Evolutionary conservation across 2,329 filamentous ascomycete species (phyloP).

Genomic region (Chaetomiaceae sp.): DNA sequence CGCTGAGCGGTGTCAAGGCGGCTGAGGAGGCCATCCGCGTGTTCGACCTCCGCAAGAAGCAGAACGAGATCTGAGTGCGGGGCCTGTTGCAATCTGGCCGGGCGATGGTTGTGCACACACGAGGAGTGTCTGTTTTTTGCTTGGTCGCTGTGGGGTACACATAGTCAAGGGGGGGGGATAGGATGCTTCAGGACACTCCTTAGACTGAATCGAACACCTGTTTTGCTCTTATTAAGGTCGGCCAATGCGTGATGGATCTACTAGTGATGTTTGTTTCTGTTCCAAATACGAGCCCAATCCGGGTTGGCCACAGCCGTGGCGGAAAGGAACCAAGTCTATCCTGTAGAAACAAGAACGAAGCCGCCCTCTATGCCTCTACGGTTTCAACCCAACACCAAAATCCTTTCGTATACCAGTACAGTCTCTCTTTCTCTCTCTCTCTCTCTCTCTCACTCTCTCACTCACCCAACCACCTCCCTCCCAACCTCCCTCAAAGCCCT

Average conservation of each 20-base stretch:
- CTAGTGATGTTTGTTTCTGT: too few species aligned
- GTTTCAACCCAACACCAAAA: too few species aligned
- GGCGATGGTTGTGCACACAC: slow-evolving; percentile 1
- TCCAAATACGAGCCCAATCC: too few species aligned
- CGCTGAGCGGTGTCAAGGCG: slow-evolving; percentile 80
- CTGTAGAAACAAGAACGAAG: too few species aligned
- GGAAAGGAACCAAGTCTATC: neutral
- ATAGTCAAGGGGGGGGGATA: neutral
- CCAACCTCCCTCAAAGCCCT: slow-evolving; percentile 49
- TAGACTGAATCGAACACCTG: neutral
- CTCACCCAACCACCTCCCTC: slow-evolving; percentile 23
- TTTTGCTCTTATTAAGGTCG: too few species aligned
- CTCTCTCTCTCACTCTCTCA: neutral
- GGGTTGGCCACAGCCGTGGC: too few species aligned
- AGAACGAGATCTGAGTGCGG: slow-evolving; percentile 51
- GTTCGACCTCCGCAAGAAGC: slow-evolving; percentile 70
- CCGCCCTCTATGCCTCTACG: too few species aligned
- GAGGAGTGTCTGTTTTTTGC: neutral
- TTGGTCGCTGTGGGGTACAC: neutral
- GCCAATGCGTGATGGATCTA: too few species aligned
- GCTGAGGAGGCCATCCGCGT: slow-evolving; percentile 79
- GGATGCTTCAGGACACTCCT: neutral
- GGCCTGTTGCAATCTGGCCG: neutral
- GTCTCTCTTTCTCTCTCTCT: neutral
- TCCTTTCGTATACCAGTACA: too few species aligned